Evolutionary conservation across 2,329 filamentous ascomycete species (phyloP), one percentile per base, ranked within the genome.

Genomic region (Tolypocladium guangdongense): DNA sequence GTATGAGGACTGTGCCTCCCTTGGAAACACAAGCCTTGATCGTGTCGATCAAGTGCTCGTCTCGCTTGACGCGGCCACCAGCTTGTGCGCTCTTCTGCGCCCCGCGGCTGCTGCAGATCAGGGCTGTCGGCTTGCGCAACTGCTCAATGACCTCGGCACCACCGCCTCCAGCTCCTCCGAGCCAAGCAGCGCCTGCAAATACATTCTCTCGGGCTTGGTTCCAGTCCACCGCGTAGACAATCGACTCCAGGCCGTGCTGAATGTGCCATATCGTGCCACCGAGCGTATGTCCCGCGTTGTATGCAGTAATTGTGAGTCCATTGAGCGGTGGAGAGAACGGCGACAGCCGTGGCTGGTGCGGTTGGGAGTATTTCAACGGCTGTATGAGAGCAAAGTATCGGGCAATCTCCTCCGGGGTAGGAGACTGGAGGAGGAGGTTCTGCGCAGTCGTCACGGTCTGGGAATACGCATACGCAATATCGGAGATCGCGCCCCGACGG

Each of bases 211-310:
- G 83, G n/a, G 88, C 90, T 70, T 96, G 91, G 62, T 96, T 96
- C 93, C 93, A 99, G 65, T 97, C 92, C 20, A 96, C 89, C 0
- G 93, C 92, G 63, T 99, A 97, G 1, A 99, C 91, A 43, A 99
- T 92, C 1, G 91, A 96, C 68, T 99, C 93, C 65, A 96, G 80
- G 0, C 91, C 90, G 73, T 97, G 90, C 64, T 97, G 92, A 59
- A 99, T 91, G 64, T 97, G 92, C 93, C 93, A 99, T 74, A 99
- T 96, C 27, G 93, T 97, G 53, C 93, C 93, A 68, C 93, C 93
- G 0, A 97, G 80, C 0, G 92, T 96, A 66, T 96, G 92, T 58
- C 93, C 93, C 8, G 93, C 90, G 70, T 95, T 95, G 73, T 97
- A 97, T 0, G 93, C 93, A 1, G 93, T 99, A 59, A 99, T 88